Base-by-base conservation (phyloP, 2,329 filamentous ascomycete genomes). In the Curvularia sp. region DNA sequence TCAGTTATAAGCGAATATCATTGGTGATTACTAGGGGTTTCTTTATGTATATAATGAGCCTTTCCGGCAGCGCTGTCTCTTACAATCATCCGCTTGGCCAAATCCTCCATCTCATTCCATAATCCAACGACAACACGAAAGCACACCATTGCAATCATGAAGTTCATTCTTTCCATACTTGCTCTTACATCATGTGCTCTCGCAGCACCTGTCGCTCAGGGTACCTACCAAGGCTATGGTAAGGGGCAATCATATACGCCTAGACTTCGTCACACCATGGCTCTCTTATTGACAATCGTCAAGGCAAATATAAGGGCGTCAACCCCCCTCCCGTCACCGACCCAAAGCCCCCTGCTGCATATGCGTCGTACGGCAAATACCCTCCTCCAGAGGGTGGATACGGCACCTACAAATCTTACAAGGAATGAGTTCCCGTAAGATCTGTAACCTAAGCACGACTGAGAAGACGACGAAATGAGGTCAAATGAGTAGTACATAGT, bases 191-290 rank as follows among this genome's bases (percentile, higher is more conserved):
- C 69, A 12, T 54, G 64, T n/a, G 56, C 51, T 32, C 46, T 66
- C 28, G 68, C 69, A 3, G 70, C 61, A 5, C 70, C 70, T 0
- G 45, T 61, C 15, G 58, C 63, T 1, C 67, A 68, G 39, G 49
- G 53, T 8, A 53, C 34, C 27, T 69, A 69, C 49, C 34, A 25
- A 12, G 32, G 10, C 6, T 69, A 69, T 38, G 68, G 64, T 62
- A 62, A 18, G 60, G 3, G 15, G 8, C n/a, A n/a, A 6, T 21
- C 3, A 9, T 2, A 32, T 10, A 10, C 9, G 7, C 19, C 8
- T 8, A 10, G n/a, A 4, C 13, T n/a, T 43, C 2, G 3, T 18
- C 19, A 7, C 9, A 10, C 5, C 8, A n/a, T n/a, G 13, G 1
- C 15, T 9, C 2, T 38, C 12, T 10, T 36, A 38, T 32, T 38